Conservation (phyloP, 1,284 basidiomycete species). For the Ceratobasidium sp. region DNA sequence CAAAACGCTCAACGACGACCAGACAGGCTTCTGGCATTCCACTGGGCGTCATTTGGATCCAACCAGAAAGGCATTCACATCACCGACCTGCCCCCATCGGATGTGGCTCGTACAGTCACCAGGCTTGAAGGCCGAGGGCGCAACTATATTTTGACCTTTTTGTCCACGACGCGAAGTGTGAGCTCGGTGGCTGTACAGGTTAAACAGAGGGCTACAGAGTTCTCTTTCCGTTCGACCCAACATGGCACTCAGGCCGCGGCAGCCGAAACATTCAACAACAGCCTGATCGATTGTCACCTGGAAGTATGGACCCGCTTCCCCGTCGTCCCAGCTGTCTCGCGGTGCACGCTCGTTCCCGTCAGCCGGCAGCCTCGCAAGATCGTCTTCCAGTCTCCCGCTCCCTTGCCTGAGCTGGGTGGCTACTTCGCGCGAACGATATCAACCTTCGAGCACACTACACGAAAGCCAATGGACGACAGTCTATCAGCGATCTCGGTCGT, state of each 20-base stretch:
- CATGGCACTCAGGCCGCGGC: not conserved
- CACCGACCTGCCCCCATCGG: conserved; percentile 52
- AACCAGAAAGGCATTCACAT: conserved; percentile 60
- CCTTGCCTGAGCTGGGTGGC: conserved; percentile 56
- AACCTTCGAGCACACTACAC: conserved; percentile 40
- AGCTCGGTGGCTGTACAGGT: conserved; percentile 66
- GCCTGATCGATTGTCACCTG: conserved; percentile 68
- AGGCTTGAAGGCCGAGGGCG: conserved; percentile 63
- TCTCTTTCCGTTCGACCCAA: conserved; percentile 60
- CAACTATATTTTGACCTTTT: conserved; percentile 63
- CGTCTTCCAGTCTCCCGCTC: conserved; percentile 64
- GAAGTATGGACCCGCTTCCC: conserved; percentile 77
- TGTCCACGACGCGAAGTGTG: conserved; percentile 53
- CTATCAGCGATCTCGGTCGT: conserved; percentile 12
- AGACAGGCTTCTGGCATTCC: conserved; percentile 61
- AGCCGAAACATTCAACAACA: conserved; percentile 61
- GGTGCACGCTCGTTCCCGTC: conserved; percentile 60
- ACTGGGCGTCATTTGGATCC: conserved; percentile 71
- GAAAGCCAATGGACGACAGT: conserved; percentile 35
- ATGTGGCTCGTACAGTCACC: conserved; percentile 59
- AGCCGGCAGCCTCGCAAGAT: conserved; percentile 55
- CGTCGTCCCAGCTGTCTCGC: conserved; percentile 68
- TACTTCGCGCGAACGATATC: conserved; percentile 44
- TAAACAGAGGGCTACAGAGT: conserved; percentile 69
- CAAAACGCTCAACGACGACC: not conserved